phyloP scores from a whole-genome alignment of 192 early-diverging fungal species.

The Umbelopsis vinacea region DNA sequence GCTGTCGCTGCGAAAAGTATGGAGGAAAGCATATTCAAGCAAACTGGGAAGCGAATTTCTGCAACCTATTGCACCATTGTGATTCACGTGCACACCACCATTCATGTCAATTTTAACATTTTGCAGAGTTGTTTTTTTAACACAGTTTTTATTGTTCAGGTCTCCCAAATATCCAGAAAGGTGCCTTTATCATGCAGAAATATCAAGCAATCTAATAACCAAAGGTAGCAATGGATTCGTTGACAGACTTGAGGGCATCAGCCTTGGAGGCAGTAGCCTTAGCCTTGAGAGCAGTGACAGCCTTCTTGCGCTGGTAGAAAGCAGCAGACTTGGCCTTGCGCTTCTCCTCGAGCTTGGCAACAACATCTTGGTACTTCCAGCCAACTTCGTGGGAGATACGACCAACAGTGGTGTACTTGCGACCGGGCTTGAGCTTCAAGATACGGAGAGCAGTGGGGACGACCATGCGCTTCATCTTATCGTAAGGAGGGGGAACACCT shows the following conservation, averaged over 20 bases:
- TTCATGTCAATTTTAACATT: not conserved
- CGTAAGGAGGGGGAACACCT: slow-evolving; percentile 97
- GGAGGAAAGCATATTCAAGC: too few species aligned
- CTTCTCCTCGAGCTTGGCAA: slow-evolving; percentile 97
- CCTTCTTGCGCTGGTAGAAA: slow-evolving; percentile 93
- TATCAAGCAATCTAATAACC: slow-evolving; percentile 34
- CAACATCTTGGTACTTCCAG: slow-evolving; percentile 99
- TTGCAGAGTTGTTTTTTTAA: not conserved
- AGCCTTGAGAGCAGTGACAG: slow-evolving; percentile 35
- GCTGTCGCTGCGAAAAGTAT: not conserved
- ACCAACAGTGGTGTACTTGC: slow-evolving; percentile 97
- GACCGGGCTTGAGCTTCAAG: slow-evolving; percentile 93
- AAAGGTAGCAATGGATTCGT: slow-evolving; percentile 35
- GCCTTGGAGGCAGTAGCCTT: slow-evolving; percentile 43
- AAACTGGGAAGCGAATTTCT: not conserved
- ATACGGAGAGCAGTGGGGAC: slow-evolving; percentile 97
- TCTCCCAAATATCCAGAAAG: slow-evolving; percentile 23
- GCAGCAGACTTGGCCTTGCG: slow-evolving; percentile 93
- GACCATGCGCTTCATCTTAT: slow-evolving; percentile 96
- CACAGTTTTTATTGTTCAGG: slow-evolving; percentile 19
- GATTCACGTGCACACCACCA: not conserved
- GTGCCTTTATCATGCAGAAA: slow-evolving; percentile 2
- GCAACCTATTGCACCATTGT: not conserved
- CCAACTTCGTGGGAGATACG: slow-evolving; percentile 95
- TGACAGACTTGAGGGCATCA: slow-evolving; percentile 40